Percentiles rank a stretch among this genome's conserved stretches.
Conservation (phyloP, 2,329 filamentous ascomycete genomes). For the Sclerotinia sclerotiorum region DNA sequence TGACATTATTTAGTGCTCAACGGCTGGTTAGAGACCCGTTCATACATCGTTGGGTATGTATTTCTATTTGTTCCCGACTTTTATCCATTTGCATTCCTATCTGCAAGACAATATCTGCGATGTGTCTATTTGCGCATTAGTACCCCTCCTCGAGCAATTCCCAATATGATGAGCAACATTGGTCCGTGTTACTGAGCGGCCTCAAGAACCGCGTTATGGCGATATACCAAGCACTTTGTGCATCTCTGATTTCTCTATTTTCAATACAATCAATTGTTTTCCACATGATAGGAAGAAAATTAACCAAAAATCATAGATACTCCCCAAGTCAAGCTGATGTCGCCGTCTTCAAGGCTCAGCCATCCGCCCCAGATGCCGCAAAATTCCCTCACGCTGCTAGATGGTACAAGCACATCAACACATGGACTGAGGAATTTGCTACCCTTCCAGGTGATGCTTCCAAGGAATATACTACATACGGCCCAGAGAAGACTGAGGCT, state of each 20-base stretch:
- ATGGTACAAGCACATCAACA: constrained; percentile 99
- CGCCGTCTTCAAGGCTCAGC: constrained; percentile 88
- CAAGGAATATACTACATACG: constrained; percentile 86
- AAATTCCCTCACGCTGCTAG: constrained; percentile 94
- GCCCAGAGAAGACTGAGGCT: constrained; percentile 75
- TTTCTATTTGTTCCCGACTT: constrained; percentile 20
- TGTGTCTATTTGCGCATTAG: constrained; percentile 27
- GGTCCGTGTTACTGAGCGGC: constrained; percentile 95
- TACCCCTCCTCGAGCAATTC: constrained; percentile 31
- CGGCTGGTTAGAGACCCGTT: constrained; percentile 71
- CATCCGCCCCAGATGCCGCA: constrained; percentile 68
- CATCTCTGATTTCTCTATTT: constrained; percentile 63
- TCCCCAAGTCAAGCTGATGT: constrained; percentile 91
- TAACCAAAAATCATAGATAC: constrained; percentile 43
- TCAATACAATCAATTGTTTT: constrained; percentile 27
- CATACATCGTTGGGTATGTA: constrained; percentile 81
- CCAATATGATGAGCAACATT: constrained; percentile 78
- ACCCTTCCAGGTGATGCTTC: constrained; percentile 87
- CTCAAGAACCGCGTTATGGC: constrained; percentile 87
- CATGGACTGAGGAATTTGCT: constrained; percentile 89
- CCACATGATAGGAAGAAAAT: constrained; percentile 19
- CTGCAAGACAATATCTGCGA: constrained; percentile 27
- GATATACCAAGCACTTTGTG: constrained; percentile 73
- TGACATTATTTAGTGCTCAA: constrained; percentile 60
- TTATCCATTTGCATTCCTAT: constrained; percentile 28